These are phyloP conservation scores for Citrus maxima DNA, from an alignment of 345 rosid species.

Conservation along the genomic window DNA sequence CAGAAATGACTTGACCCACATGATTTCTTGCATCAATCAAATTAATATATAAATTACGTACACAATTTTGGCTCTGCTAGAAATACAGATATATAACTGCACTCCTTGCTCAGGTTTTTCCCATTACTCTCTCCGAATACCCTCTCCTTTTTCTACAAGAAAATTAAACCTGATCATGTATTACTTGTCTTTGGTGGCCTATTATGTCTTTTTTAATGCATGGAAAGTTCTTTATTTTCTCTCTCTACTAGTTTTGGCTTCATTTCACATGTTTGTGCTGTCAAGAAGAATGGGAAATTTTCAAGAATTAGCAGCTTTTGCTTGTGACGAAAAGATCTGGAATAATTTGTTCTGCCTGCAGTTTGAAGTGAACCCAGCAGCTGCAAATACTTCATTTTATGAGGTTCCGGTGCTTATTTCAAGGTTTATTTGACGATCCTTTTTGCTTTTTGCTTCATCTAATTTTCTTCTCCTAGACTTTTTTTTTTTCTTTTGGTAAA, in stretches of 20 bases:
- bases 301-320: slow-evolving; percentile 10
- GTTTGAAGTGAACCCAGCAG: background rate
- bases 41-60: too few relatives aligned
- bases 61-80: background rate
- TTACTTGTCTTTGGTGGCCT: slow-evolving; percentile 20
- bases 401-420: background rate
- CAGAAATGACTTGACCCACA: too few relatives aligned
- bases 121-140: background rate
- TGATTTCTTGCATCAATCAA: too few relatives aligned
- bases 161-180: slow-evolving; percentile 12
- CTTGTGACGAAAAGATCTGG: background rate
- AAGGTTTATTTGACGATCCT: background rate
- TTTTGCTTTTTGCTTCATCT: background rate
- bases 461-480: background rate
- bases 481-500: too few relatives aligned
- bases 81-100: background rate
- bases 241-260: slow-evolving; percentile 17
- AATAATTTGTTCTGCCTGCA: slow-evolving; percentile 5
- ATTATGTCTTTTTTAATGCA: slow-evolving; percentile 26
- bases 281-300: background rate
- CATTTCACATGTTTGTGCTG: slow-evolving; percentile 16
- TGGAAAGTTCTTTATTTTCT: slow-evolving; percentile 16
- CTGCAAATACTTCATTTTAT: background rate
- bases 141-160: background rate
- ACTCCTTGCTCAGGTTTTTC: background rate